A percentile compares a stretch with the other conserved stretches of the same genome.
phyloP scores from a whole-genome alignment of 352 stramenopile species.

The Aphanomyces invadans region DNA sequence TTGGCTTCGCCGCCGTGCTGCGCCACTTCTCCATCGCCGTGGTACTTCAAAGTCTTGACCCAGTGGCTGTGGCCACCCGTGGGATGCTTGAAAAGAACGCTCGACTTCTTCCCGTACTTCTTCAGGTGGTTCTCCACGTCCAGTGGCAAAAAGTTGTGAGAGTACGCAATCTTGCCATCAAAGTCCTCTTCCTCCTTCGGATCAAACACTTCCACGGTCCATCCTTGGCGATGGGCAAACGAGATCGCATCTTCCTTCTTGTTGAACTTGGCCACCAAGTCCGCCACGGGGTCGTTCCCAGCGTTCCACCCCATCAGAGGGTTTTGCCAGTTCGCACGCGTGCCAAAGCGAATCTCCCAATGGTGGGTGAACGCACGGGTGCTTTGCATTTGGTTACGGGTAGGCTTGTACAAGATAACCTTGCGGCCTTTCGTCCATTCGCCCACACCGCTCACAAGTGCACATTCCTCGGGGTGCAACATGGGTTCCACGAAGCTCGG shows the following conservation, averaged over 20 bases:
- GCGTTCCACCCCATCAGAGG: constrained; percentile 93
- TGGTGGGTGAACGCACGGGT: constrained; percentile 72
- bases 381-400: constrained; percentile 81
- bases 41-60: constrained; percentile 85
- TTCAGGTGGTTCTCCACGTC: constrained; percentile 71
- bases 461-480: constrained; percentile 48
- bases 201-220: constrained; percentile 76
- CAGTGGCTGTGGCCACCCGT: constrained; percentile 74
- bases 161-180: constrained; percentile 74
- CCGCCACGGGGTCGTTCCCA: constrained; percentile 81
- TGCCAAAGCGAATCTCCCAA: constrained; percentile 78
- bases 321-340: constrained; percentile 80
- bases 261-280: constrained; percentile 82
- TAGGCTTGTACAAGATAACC: constrained; percentile 52
- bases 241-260: constrained; percentile 75
- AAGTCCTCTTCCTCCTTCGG: constrained; percentile 63
- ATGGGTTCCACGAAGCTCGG: constrained; percentile 46
- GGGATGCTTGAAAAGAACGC: constrained; percentile 66
- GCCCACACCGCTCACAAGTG: constrained; percentile 55
- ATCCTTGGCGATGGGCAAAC: constrained; percentile 81
- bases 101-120: constrained; percentile 69
- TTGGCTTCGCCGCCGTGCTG: constrained; percentile 47
- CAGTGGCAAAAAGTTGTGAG: constrained; percentile 78
- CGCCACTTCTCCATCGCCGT: constrained; percentile 64
- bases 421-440: constrained; percentile 60